Conservation (phyloP, 2,329 filamentous ascomycete species). For the Microcyclosporella mali region DNA sequence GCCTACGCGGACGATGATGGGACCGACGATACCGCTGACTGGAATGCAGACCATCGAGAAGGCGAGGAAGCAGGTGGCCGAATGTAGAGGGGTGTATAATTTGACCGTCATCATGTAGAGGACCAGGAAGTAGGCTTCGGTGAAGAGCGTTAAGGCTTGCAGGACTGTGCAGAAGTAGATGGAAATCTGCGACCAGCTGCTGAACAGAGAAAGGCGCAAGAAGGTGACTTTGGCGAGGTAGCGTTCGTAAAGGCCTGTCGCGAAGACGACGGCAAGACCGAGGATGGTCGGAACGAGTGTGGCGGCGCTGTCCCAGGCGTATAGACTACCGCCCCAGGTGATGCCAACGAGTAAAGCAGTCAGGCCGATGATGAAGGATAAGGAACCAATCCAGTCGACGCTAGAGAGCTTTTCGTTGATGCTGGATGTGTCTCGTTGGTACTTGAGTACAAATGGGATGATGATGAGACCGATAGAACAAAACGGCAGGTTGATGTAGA, state of each 20-base stretch:
- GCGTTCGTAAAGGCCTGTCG: conserved; percentile 18
- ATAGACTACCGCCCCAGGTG: conserved; percentile 33
- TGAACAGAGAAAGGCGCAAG: conserved; percentile 30
- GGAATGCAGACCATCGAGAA: conserved; percentile 26
- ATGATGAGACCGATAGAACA: conserved; percentile 28
- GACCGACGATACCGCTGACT: conserved; percentile 20
- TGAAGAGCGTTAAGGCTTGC: conserved; percentile 28
- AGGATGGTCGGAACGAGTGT: conserved; percentile 32
- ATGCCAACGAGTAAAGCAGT: conserved; percentile 28
- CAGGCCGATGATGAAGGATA: conserved; percentile 19
- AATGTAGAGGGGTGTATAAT: conserved; percentile 33
- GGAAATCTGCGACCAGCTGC: conserved; percentile 23
- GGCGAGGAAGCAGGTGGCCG: conserved; percentile 37
- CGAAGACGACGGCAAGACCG: conserved; percentile 29
- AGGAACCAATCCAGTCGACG: conserved; percentile 24
- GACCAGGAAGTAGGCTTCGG: conserved; percentile 38
- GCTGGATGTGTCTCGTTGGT: conserved; percentile 38
- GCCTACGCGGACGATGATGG: conserved; percentile 30
- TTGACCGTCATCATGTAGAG: conserved; percentile 40
- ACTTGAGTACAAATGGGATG: conserved; percentile 42
- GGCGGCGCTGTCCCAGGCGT: conserved; percentile 32
- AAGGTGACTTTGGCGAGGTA: conserved; percentile 24
- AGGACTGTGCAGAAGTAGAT: conserved; percentile 29
- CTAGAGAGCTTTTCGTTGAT: conserved; percentile 15
- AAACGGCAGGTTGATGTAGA: conserved; percentile 37